Conservation (phyloP, 805 yeast genomes). For the Osmozyma mogii region DNA sequence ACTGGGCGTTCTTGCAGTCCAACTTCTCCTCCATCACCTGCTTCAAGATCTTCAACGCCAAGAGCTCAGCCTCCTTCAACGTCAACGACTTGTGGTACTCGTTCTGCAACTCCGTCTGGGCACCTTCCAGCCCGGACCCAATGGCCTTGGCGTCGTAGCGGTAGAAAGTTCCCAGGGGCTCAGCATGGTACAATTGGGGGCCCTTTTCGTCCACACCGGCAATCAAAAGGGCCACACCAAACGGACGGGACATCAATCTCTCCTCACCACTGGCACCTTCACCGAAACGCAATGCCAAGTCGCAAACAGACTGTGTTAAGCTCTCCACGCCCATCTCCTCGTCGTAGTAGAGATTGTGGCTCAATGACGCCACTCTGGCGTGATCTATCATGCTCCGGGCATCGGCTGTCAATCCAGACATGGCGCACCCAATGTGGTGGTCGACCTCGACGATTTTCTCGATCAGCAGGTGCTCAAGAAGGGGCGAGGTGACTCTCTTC, state of each 20-base stretch:
- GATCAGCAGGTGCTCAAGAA: conserved; percentile 86
- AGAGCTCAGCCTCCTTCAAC: conserved; percentile 83
- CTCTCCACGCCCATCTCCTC: conserved; percentile 90
- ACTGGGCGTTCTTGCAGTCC: conserved; percentile 90
- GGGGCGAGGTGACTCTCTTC: conserved; percentile 88
- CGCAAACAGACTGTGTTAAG: conserved; percentile 94
- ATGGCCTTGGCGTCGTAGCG: conserved; percentile 98
- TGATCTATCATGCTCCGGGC: conserved; percentile 98
- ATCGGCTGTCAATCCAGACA: conserved; percentile 98
- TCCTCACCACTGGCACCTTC: conserved; percentile 97
- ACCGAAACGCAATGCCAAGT: conserved; percentile 91
- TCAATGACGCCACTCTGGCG: conserved; percentile 83
- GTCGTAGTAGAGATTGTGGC: conserved; percentile 84
- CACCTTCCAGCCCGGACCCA: conserved; percentile 98
- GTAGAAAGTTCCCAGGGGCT: conserved; percentile 97
- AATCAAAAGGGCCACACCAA: conserved; percentile 93
- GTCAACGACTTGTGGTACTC: conserved; percentile 93
- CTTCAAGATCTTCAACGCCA: conserved; percentile 81
- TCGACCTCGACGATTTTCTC: conserved; percentile 96
- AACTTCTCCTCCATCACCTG: conserved; percentile 99
- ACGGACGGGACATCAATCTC: conserved; percentile 94
- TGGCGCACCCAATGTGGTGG: conserved; percentile 92
- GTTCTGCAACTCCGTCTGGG: conserved; percentile 94
- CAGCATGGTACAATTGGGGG: conserved; percentile 96
- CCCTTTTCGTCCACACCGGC: conserved; percentile 97